Conservation (phyloP, 371 early-diverging fungal species). For the Rhizomucor pusillus region DNA sequence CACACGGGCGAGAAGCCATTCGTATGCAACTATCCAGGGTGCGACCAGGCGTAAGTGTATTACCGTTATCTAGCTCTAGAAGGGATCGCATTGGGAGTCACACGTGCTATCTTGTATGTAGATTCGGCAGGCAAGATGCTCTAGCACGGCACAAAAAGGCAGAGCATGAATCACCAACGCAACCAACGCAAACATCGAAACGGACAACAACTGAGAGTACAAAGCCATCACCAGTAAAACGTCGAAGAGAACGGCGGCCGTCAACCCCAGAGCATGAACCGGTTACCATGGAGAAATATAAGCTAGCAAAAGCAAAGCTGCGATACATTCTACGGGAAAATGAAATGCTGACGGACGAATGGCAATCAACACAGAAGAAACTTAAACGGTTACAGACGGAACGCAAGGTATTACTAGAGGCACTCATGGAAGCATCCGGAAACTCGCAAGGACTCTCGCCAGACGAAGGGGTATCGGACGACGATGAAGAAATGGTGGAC, state of each 20-base stretch:
- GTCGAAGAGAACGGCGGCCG: conserved; percentile 6
- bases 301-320: conserved; percentile 54
- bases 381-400: conserved; percentile 50
- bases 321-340: conserved; percentile 56
- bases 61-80: background rate
- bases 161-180: conserved; percentile 15
- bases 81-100: too few relatives aligned
- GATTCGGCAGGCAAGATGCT: conserved; percentile 49
- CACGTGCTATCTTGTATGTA: conserved; percentile 6
- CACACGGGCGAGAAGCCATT: conserved; percentile 73
- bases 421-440: conserved; percentile 22
- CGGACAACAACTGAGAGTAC: too few relatives aligned
- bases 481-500: conserved; percentile 6
- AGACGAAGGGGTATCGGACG: conserved; percentile 1
- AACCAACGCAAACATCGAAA: background rate
- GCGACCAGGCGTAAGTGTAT: conserved; percentile 39
- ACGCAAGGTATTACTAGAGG: conserved; percentile 51
- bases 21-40: conserved; percentile 45
- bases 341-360: conserved; percentile 55
- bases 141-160: conserved; percentile 37
- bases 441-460: too few relatives aligned
- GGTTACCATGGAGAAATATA: conserved; percentile 31
- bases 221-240: conserved; percentile 5
- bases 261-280: conserved; percentile 5
- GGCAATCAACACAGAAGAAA: conserved; percentile 42